Conservation (phyloP, 2,329 filamentous ascomycete species). For the Ophiostoma sp. region DNA sequence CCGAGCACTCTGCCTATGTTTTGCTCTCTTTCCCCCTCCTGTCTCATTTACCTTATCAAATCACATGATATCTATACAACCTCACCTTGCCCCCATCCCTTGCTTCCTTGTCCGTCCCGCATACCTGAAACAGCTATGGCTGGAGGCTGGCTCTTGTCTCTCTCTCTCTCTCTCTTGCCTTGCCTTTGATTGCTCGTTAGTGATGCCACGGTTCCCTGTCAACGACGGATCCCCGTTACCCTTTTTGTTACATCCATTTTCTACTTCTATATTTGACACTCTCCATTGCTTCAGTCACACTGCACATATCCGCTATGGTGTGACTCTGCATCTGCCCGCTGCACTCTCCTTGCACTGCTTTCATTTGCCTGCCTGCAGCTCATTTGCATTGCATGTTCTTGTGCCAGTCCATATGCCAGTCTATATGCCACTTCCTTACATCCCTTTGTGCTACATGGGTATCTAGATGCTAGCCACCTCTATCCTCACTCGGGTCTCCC, state of each 20-base stretch:
- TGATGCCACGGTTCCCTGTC: background rate
- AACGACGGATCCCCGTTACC: background rate
- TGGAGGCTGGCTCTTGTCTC: background rate
- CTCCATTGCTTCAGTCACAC: constrained; percentile 3
- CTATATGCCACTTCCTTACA: constrained; percentile 20
- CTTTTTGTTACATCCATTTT: background rate
- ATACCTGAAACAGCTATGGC: constrained; percentile 19
- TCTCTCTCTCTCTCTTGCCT: background rate
- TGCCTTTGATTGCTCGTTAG: background rate
- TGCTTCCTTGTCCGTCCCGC: constrained; percentile 19
- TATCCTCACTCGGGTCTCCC: background rate
- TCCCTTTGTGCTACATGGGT: background rate
- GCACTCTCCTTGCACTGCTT: constrained; percentile 1
- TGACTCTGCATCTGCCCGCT: background rate
- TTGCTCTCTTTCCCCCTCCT: background rate
- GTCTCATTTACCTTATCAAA: background rate
- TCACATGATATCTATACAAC: background rate
- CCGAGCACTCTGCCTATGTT: background rate
- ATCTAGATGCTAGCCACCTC: background rate
- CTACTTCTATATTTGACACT: constrained; percentile 12
- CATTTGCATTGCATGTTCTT: constrained; percentile 12
- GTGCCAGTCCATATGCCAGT: constrained; percentile 7
- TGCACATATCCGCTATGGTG: background rate
- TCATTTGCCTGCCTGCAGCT: background rate
- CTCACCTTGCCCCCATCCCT: constrained; percentile 12